Evolutionary conservation across 345 rosid species (phyloP).

Genomic region (Brassica rapa): DNA sequence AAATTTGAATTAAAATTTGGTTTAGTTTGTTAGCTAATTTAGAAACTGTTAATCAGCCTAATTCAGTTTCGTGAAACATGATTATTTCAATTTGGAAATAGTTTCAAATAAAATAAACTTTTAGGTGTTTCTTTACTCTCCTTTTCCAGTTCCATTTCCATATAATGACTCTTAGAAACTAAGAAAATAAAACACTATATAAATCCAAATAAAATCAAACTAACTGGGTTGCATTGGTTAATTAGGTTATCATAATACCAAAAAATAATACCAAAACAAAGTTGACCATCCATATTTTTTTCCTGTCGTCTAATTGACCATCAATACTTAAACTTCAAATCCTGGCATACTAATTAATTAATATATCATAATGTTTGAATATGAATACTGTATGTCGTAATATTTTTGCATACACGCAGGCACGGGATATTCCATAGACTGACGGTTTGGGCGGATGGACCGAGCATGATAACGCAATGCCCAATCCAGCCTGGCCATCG

Average conservation of each 20-base stretch:
- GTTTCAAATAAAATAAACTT: background rate
- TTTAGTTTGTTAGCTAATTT: background rate
- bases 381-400: background rate
- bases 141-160: background rate
- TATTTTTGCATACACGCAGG: constrained; percentile 45
- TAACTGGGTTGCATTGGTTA: background rate
- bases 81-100: background rate
- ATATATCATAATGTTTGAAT: background rate
- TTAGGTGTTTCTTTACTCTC: background rate
- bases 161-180: background rate
- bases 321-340: background rate
- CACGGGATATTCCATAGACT: constrained; percentile 73
- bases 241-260: background rate
- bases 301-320: background rate
- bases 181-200: background rate
- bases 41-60: background rate
- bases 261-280: background rate
- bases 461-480: constrained; percentile 73
- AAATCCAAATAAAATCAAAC: background rate
- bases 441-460: constrained; percentile 90
- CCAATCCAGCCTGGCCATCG: constrained; percentile 66
- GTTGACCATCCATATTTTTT: background rate
- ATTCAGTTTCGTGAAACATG: background rate
- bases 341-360: background rate
- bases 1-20: background rate